phyloP scores from a whole-genome alignment of 257 asterid species.

The Coffea canephora region DNA sequence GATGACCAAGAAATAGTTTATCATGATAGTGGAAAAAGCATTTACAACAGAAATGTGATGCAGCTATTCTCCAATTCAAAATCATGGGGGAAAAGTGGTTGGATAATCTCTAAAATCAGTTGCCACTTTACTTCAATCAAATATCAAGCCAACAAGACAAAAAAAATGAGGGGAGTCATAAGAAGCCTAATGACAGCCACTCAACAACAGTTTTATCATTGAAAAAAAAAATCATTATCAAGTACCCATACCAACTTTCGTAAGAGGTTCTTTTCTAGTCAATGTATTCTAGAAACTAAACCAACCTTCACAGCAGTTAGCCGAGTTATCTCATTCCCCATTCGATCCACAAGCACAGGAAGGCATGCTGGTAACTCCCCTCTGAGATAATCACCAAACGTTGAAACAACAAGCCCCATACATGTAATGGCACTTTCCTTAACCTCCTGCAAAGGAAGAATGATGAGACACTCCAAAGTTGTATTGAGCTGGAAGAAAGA shows the following conservation, averaged over 20 bases:
- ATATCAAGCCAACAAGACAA: background rate
- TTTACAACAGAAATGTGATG: background rate
- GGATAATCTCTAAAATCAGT: background rate
- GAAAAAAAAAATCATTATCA: background rate
- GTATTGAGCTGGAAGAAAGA: conserved; percentile 3
- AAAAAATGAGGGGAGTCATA: background rate
- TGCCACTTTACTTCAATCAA: background rate
- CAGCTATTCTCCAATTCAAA: background rate
- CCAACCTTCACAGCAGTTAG: conserved; percentile 98
- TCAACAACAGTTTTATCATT: background rate
- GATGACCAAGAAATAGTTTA: background rate
- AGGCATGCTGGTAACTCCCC: conserved; percentile 79
- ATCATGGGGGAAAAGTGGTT: background rate
- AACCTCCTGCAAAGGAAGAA: conserved; percentile 69
- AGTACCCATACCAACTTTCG: background rate
- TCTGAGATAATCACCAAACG: conserved; percentile 90
- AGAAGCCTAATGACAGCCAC: background rate
- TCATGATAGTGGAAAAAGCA: background rate
- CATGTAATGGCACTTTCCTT: conserved; percentile 99
- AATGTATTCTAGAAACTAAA: conserved; percentile 9
- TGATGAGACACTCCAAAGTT: conserved; percentile 20
- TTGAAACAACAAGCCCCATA: conserved; percentile 96
- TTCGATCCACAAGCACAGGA: conserved; percentile 97
- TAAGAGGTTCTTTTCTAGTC: background rate
- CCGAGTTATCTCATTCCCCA: conserved; percentile 98